Percentiles rank a stretch among this genome's conserved stretches.
These are phyloP conservation scores for Solanum piurae DNA, from an alignment of 257 asterid genomes.

Conservation along the genomic window DNA sequence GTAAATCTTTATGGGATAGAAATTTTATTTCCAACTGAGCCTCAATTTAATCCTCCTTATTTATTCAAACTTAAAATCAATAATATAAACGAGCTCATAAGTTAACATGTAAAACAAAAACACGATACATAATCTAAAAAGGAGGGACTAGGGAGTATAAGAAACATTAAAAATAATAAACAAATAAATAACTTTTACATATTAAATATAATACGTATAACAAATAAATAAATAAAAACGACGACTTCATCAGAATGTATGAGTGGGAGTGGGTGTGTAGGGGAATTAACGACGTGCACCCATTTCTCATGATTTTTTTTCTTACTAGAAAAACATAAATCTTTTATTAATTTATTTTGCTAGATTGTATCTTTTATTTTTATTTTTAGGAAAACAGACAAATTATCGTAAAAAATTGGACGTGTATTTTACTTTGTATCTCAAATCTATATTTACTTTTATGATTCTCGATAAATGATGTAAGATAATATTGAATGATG, in stretches of 20 bases:
- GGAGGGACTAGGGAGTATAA: not conserved
- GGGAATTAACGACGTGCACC: not conserved
- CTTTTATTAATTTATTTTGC: not conserved
- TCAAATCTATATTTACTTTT: too few species aligned
- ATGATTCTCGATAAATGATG: not conserved
- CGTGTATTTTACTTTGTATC: not conserved
- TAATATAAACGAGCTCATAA: too few species aligned
- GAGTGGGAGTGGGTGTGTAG: not conserved
- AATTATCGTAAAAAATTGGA: not conserved
- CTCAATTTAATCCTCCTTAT: not conserved
- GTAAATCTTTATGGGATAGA: not conserved
- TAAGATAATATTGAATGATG: not conserved
- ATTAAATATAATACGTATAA: not conserved
- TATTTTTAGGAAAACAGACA: not conserved
- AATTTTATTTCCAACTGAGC: fast-evolving
- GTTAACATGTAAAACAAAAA: not conserved
- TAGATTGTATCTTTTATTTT: not conserved
- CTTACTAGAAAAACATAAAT: not conserved
- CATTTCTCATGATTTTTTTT: not conserved
- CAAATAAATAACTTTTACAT: not conserved
- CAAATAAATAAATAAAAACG: not conserved
- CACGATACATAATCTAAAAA: not conserved
- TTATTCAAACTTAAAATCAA: not conserved
- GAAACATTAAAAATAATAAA: not conserved
- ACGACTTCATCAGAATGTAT: not conserved